phyloP scores from a whole-genome alignment of 352 stramenopile genomes.

The Pythium rhizo-oryzae region DNA sequence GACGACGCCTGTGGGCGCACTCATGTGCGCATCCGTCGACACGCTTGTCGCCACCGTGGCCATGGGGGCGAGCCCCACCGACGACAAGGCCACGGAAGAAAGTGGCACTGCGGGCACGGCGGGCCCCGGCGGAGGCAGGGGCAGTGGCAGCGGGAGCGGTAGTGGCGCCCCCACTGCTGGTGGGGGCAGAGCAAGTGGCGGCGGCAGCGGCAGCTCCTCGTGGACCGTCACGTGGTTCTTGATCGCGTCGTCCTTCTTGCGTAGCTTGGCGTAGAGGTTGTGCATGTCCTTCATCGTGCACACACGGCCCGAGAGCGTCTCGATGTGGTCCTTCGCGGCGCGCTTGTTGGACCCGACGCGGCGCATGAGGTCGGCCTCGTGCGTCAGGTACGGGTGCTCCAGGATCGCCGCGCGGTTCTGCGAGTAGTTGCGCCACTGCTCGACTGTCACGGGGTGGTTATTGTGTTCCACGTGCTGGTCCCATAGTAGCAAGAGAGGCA shows the following conservation, averaged over 20 bases:
- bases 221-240: conserved; percentile 42
- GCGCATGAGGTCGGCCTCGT: conserved; percentile 74
- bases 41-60: not conserved
- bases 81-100: not conserved
- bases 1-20: too few relatives aligned
- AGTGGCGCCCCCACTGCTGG: not conserved
- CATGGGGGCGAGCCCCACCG: not conserved
- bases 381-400: conserved; percentile 69
- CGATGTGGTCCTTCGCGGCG: conserved; percentile 59
- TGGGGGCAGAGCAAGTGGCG: conserved; percentile 6
- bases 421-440: conserved; percentile 80
- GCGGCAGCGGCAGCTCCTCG: conserved; percentile 2
- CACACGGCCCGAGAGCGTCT: conserved; percentile 63
- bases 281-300: conserved; percentile 87
- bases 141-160: not conserved
- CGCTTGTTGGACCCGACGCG: conserved; percentile 74
- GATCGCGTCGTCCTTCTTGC: conserved; percentile 59
- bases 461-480: conserved; percentile 59
- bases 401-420: conserved; percentile 75
- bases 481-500: not conserved
- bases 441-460: conserved; percentile 61
- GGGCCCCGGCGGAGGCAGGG: not conserved
- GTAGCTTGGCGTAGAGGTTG: conserved; percentile 67
- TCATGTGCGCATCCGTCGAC: not conserved
- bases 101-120: not conserved